Conservation (phyloP, 2,329 filamentous ascomycete species). For the Monosporascus sp. region DNA sequence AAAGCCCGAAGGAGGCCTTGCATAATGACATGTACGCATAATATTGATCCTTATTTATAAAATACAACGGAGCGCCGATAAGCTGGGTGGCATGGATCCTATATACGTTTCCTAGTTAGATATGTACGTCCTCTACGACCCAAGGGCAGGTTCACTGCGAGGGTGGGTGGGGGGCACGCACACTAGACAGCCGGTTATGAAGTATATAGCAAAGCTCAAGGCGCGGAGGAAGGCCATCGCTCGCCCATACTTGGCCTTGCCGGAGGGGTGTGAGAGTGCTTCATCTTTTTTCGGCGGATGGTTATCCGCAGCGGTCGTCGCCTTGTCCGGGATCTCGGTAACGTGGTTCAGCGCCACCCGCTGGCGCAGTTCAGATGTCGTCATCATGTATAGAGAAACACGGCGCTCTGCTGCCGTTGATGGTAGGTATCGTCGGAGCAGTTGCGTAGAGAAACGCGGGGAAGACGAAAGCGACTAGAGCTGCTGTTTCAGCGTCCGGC, state of each 20-base stretch:
- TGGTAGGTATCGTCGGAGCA: not conserved
- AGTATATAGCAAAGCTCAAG: slow-evolving; percentile 47
- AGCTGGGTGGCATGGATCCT: slow-evolving; percentile 69
- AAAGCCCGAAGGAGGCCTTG: slow-evolving; percentile 75
- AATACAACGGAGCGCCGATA: slow-evolving; percentile 70
- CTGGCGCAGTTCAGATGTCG: slow-evolving; percentile 32
- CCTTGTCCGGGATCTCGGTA: not conserved
- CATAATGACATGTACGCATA: slow-evolving; percentile 84
- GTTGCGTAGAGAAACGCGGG: not conserved
- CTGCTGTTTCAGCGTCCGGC: not conserved
- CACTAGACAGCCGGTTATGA: slow-evolving; percentile 42
- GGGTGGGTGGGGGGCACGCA: slow-evolving; percentile 28
- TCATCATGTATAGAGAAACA: slow-evolving; percentile 16
- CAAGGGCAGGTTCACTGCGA: not conserved
- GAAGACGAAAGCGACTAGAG: not conserved
- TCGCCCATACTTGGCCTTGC: slow-evolving; percentile 47
- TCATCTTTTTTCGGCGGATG: slow-evolving; percentile 14
- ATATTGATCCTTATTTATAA: slow-evolving; percentile 70
- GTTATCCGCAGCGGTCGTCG: slow-evolving; percentile 8
- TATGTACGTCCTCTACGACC: not conserved
- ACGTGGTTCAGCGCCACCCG: slow-evolving; percentile 9
- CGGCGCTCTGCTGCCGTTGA: not conserved
- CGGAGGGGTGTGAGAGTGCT: slow-evolving; percentile 43
- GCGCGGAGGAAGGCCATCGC: slow-evolving; percentile 47
- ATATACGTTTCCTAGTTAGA: slow-evolving; percentile 15